Base-by-base conservation (phyloP, 495 filamentous ascomycete genomes). In the Podospora tetraspora region DNA sequence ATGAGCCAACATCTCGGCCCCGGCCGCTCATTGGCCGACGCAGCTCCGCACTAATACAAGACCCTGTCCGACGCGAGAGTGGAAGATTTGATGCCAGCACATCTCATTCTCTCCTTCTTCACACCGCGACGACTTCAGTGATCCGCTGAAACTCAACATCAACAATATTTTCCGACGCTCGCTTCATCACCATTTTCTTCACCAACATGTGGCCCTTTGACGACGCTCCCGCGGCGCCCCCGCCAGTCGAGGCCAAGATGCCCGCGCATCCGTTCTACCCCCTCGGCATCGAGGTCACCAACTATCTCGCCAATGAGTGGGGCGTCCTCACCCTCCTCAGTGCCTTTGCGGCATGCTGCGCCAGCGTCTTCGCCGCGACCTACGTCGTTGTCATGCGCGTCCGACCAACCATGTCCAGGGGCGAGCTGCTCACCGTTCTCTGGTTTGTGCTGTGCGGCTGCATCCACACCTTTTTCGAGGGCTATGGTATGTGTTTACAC, bases 391-490 rank as follows among this genome's bases (percentile, higher is more conserved):
- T 79, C 43, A 77, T 67, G 34, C 71, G 68, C 19, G 64, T 79
- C 21, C 71, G 76, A 22, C 77, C 78, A n/a, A 61, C 69, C 9
- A 66, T 86, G 30, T 71, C 76, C 60, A 69, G 52, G 2, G 60
- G 69, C 25, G 84, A 88, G 60, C 73, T 81, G 23, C 27, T 73
- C 11, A 80, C 79, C 10, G 74, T 82, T 6, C 66, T 85, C 73
- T 88, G 86, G 85, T 88, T 88, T 74, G 76, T 83, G 30, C 72
- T 86, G 21, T 83, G 84, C 61, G 86, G 86, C 23, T 80, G 66
- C 64, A 87, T 88, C 66, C 86, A 88, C 75, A 43, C 85, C 58
- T 83, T 86, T 73, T 86, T 88, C 68, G 86, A 88, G 76, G 90
- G 92, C n/a, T 94, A 93, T 76, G 34, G 34, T 43, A 43, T 12